Evolutionary conservation across 1,139 yeast species (phyloP).

Genomic region (Suhomyces choctaworum): DNA sequence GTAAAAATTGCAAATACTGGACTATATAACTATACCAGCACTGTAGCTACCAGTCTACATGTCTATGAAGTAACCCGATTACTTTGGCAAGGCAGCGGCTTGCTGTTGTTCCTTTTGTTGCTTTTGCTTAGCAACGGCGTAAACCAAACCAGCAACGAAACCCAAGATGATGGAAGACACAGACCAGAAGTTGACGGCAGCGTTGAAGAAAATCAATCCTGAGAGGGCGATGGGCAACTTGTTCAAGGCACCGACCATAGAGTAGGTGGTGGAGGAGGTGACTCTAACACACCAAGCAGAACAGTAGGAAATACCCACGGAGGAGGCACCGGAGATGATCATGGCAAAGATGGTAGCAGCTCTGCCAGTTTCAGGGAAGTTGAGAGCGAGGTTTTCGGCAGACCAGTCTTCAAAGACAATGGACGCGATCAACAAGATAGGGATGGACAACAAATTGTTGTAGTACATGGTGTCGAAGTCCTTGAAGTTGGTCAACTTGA

Average conservation of each 20-base stretch:
- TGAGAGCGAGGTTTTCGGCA: constrained; percentile 63
- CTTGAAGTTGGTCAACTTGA: constrained; percentile 92
- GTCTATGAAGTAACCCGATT: constrained; percentile 8
- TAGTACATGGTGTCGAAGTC: constrained; percentile 98
- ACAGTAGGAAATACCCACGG: constrained; percentile 96
- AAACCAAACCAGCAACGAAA: constrained; percentile 90
- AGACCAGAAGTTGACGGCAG: constrained; percentile 91
- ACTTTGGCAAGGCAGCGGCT: constrained; percentile 46
- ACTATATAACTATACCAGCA: neutral
- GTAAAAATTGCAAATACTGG: too few species aligned
- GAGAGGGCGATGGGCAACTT: constrained; percentile 96
- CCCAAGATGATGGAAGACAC: constrained; percentile 89
- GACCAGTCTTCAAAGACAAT: constrained; percentile 92
- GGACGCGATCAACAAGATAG: constrained; percentile 76
- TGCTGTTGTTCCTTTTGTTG: constrained; percentile 48
- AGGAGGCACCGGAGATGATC: constrained; percentile 88
- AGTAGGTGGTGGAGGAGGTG: constrained; percentile 95
- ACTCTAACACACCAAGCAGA: constrained; percentile 99
- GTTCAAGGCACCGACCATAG: constrained; percentile 99
- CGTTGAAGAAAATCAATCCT: constrained; percentile 90
- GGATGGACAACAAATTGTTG: constrained; percentile 90
- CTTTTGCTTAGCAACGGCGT: constrained; percentile 86
- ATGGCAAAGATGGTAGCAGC: constrained; percentile 72
- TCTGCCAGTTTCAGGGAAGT: constrained; percentile 77
- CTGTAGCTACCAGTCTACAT: constrained; percentile 5